These are phyloP conservation scores for Oryza meridionalis DNA, from an alignment of 176 grass and related monocot species.

Conservation along the genomic window DNA sequence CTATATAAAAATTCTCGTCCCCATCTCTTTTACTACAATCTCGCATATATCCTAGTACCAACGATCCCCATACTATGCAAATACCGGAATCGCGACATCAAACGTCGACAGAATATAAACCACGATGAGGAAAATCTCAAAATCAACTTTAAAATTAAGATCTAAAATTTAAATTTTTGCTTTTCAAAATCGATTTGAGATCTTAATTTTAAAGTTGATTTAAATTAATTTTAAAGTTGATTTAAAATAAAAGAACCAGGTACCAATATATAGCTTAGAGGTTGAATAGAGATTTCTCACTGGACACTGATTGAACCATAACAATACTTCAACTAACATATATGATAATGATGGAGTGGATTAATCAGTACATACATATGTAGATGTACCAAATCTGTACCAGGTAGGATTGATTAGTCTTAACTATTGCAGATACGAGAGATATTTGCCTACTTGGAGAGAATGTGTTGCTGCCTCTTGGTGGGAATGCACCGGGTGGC, in stretches of 20 bases:
- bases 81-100: no score
- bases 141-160: no score
- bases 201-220: no score
- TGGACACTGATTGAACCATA: neutral
- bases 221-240: no score
- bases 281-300: neutral
- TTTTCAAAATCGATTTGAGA: no score
- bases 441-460: neutral
- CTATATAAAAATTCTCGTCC: no score
- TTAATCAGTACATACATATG: neutral
- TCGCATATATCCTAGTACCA: no score
- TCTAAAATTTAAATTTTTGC: no score
- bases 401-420: neutral
- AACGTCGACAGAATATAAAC: no score
- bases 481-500: slow-evolving; percentile 5
- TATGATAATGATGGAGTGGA: neutral
- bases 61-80: no score
- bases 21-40: no score
- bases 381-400: slow-evolving; percentile 9
- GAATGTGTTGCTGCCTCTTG: slow-evolving; percentile 2
- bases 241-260: neutral
- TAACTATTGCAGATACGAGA: neutral
- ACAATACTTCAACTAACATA: neutral
- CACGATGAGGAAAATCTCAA: no score
- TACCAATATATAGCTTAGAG: neutral